Evolutionary conservation across 352 stramenopile genomes (phyloP).

Genomic region (Pythium plurisporium): DNA sequence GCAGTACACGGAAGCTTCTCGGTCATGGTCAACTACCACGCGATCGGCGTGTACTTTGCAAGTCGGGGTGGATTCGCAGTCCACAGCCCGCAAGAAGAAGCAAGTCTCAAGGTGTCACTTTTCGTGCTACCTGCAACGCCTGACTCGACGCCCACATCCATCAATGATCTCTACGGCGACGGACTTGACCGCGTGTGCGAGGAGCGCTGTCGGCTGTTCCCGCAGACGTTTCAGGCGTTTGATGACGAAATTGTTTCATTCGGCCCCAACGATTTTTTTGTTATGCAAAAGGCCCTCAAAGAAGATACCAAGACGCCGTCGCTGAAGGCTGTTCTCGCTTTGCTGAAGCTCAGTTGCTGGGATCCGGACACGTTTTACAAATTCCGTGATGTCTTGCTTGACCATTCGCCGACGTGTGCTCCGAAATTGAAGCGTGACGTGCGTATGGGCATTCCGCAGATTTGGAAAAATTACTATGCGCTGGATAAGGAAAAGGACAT

Average conservation of each 20-base stretch:
- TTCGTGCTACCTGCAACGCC: slow-evolving; percentile 67
- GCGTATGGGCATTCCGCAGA: slow-evolving; percentile 69
- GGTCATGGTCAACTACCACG: slow-evolving; percentile 96
- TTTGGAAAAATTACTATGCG: slow-evolving; percentile 93
- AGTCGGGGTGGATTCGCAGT: slow-evolving; percentile 89
- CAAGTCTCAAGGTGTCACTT: slow-evolving; percentile 87
- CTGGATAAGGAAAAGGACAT: slow-evolving; percentile 93
- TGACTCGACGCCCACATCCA: slow-evolving; percentile 10
- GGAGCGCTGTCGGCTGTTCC: slow-evolving; percentile 55
- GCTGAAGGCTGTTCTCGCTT: slow-evolving; percentile 82
- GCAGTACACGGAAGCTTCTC: slow-evolving; percentile 94
- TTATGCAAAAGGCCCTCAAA: slow-evolving; percentile 89
- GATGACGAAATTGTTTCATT: slow-evolving; percentile 85
- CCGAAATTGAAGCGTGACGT: slow-evolving; percentile 80
- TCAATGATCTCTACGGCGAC: slow-evolving; percentile 41
- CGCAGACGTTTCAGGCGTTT: slow-evolving; percentile 73
- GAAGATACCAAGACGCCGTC: slow-evolving; percentile 78
- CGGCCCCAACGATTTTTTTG: slow-evolving; percentile 94
- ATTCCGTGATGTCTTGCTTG: slow-evolving; percentile 89
- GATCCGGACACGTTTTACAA: slow-evolving; percentile 96
- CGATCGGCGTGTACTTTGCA: slow-evolving; percentile 89
- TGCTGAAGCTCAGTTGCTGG: slow-evolving; percentile 91
- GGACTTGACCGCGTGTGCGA: slow-evolving; percentile 59
- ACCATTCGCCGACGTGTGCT: slow-evolving; percentile 66
- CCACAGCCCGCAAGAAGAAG: slow-evolving; percentile 91